Conservation (phyloP, 352 stramenopile genomes). For the Globisporangium ultimum region DNA sequence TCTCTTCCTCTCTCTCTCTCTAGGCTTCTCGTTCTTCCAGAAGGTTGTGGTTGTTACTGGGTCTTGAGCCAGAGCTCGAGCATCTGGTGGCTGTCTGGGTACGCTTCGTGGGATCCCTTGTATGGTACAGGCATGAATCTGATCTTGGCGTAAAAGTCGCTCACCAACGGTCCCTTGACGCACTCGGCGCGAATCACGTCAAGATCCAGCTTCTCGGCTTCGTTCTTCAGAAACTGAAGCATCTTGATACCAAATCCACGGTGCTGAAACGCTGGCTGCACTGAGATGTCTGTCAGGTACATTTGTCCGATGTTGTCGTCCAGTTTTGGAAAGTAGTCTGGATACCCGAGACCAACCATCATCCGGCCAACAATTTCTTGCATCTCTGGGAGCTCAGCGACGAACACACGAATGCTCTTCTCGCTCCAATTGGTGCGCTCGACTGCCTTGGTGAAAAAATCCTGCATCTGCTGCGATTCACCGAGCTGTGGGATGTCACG, state of each 20-base stretch:
- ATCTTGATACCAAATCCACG: constrained; percentile 16
- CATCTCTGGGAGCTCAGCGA: constrained; percentile 15
- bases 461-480: neutral
- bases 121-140: constrained; percentile 25
- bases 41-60: neutral
- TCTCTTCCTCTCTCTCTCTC: too few species aligned
- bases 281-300: constrained; percentile 20
- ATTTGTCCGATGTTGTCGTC: constrained; percentile 17
- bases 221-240: constrained; percentile 16
- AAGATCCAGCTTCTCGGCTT: constrained; percentile 12
- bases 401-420: constrained; percentile 21
- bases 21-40: neutral
- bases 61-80: constrained; percentile 31
- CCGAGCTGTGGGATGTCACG: constrained; percentile 1
- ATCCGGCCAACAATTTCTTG: neutral
- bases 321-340: constrained; percentile 28
- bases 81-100: constrained; percentile 34
- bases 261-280: constrained; percentile 21
- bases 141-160: constrained; percentile 18
- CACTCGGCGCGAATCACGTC: constrained; percentile 27
- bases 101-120: constrained; percentile 23
- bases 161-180: constrained; percentile 25
- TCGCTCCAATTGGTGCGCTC: constrained; percentile 22
- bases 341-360: constrained; percentile 22
- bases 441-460: neutral